Evolutionary conservation across 169 alveolate genomes (phyloP), one percentile per base, ranked within the genome.

Genomic region (Plasmodium yoelii): DNA sequence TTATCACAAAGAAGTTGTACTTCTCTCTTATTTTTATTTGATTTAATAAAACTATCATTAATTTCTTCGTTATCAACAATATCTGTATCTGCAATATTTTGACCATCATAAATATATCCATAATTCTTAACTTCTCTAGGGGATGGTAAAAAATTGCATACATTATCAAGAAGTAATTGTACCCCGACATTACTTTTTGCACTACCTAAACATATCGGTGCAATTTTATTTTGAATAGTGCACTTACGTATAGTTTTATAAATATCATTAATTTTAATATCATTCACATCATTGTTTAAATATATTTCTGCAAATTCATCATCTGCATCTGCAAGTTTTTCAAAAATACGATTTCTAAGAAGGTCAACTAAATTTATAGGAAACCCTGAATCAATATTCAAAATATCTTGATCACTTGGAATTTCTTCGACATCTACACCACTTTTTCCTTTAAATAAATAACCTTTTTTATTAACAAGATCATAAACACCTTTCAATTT

Each of bases 151-250:
- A 96, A 98, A 55, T 95, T 95, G 44, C 97, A 92, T 8, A 98
- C 98, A 6, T 98, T 98, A 68, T 98, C 98, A 46, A 98, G 88
- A n/a, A 96, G 96, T 51, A 94, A 94, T 94, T 97, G 98, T 0
- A 97, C 98, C 22, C 99, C 99, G 63, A 96, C 96, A 87, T 98
- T 98, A 87, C 96, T 97, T 90, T 96, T 95, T 1, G 99, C 99
- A 19, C 98, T 95, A 1, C 99, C 99, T 97, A 97, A 94, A 59
- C 97, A 93, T 0, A 98, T 96, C n/a, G 99, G 99, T 9, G 95
- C 92, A 63, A 96, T 93, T 22, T 72, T 89, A 53, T 82, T 95
- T 2, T 59, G 91, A 22, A 96, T 75, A 12, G 97, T 94, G 59
- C 92, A 75, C 67, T 89, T 93, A 64, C 99, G 88, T 24, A 96